A percentile compares a stretch with the other conserved stretches of the same genome.
These are phyloP conservation scores for Suzukiozyma palmioleophila DNA, from an alignment of 1,139 yeast genomes.

Conservation along the genomic window DNA sequence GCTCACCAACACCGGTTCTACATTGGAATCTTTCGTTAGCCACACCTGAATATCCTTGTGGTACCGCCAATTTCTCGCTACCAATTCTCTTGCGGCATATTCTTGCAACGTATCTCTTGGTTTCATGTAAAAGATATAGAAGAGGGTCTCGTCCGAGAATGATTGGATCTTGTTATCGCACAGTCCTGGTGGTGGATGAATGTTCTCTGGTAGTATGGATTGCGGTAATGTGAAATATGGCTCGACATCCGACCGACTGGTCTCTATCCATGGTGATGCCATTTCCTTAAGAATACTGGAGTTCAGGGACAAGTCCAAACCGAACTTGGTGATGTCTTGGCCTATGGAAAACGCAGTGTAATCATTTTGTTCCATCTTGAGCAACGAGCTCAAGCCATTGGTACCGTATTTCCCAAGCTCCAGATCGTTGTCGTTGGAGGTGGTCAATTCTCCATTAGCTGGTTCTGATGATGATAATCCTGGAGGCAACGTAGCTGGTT, in stretches of 20 bases:
- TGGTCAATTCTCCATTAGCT: conserved; percentile 5
- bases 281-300: conserved; percentile 62
- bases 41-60: conserved; percentile 95
- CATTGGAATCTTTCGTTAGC: conserved; percentile 90
- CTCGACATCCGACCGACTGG: conserved; percentile 86
- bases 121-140: conserved; percentile 89
- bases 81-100: conserved; percentile 85
- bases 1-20: conserved; percentile 83
- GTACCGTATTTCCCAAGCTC: conserved; percentile 65
- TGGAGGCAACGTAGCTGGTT: conserved; percentile 26
- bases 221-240: conserved; percentile 66
- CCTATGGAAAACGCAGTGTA: conserved; percentile 76
- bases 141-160: conserved; percentile 88
- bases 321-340: conserved; percentile 71
- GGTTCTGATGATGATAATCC: conserved; percentile 19
- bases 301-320: conserved; percentile 53
- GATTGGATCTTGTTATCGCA: conserved; percentile 68
- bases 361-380: conserved; percentile 65
- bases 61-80: conserved; percentile 91
- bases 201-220: conserved; percentile 48
- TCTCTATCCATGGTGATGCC: conserved; percentile 93
- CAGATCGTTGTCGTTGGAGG: conserved; percentile 13
- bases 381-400: conserved; percentile 63
- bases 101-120: conserved; percentile 94
- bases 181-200: conserved; percentile 40